Evolutionary conservation across 1,284 basidiomycete species (phyloP), one percentile per base, ranked within the genome.

Genomic region (Cystobasidiaceae sp.): DNA sequence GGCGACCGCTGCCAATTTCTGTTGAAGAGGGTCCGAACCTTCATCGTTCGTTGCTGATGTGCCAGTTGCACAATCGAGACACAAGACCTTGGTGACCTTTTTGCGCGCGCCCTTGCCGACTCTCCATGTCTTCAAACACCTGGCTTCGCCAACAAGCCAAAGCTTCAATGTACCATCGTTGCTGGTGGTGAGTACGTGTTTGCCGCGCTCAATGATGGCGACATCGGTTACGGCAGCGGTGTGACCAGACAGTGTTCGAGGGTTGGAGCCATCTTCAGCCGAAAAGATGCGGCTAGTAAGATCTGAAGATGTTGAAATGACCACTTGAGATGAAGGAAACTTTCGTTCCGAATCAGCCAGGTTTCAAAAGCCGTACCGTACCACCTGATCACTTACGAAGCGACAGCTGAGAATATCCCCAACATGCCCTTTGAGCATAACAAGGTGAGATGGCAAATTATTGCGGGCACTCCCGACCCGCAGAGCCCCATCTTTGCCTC

Each of bases 111-210:
- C 45, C 4, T 69, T 48, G 0, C 50, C 11, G 9, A 71, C 37
- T 2, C 25, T 44, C 67, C 68, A 71, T 0, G 51, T 68, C 3
- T 37, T 52, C 5, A 49, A 13, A 27, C 9, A 11, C 1, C 32
- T 32, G 4, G 60, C 45, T 6, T 56, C 49, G 11, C 66, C 48
- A 25, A 71, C 48, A 6, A 65, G 62, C 69, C 71, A 69, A n/a
- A 71, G 54, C 28, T 59, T 64, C 51, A 71, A 80, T 25, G 79
- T 78, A 28, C 79, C 77, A 51, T 82, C 82, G 77, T 84, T 81
- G 48, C 81, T 77, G 25, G 71, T 45, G 37, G 68, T 66, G 39
- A 69, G 46, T 49, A 71, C 54, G 19, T 45, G 61, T 9, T 68
- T 68, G 28, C 69, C 70, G 51, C 69, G 63, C 11, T 52, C 54